Evolutionary conservation across 208 protist genomes (phyloP).

Genomic region (Vickermania ingenoplastis): DNA sequence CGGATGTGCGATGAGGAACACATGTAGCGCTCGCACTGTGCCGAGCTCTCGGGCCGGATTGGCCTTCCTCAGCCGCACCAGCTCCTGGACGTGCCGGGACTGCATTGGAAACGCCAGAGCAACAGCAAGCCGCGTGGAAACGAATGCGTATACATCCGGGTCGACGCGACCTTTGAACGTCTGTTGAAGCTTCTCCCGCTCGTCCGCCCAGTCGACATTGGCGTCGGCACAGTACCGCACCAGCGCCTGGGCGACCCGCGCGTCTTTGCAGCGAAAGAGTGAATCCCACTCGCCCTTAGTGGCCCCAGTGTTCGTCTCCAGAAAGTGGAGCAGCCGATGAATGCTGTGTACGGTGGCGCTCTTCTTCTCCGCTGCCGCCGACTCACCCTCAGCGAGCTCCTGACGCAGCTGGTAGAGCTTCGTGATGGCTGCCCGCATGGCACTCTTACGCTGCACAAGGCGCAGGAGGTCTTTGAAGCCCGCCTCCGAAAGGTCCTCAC

Average conservation of each 20-base stretch:
- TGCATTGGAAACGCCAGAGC: constrained; percentile 35
- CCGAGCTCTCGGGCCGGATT: not conserved
- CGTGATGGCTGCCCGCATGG: constrained; percentile 22
- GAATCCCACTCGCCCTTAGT: constrained; percentile 50
- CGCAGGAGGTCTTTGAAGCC: constrained; percentile 38
- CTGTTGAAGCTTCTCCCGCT: constrained; percentile 21
- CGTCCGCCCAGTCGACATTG: constrained; percentile 20
- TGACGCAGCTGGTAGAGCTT: constrained; percentile 51
- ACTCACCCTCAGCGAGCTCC: constrained; percentile 18
- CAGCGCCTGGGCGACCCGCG: constrained; percentile 40
- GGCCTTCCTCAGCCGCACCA: constrained; percentile 21
- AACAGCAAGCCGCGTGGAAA: constrained; percentile 24
- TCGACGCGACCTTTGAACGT: constrained; percentile 40
- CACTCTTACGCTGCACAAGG: constrained; percentile 34
- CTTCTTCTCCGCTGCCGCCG: constrained; percentile 32
- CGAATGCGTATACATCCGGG: constrained; percentile 24
- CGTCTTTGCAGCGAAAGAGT: constrained; percentile 64
- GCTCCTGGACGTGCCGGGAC: constrained; percentile 26
- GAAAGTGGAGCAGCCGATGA: constrained; percentile 54
- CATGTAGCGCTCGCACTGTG: not conserved
- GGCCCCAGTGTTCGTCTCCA: constrained; percentile 42
- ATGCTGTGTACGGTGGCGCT: constrained; percentile 49
- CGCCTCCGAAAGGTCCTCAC: constrained; percentile 19
- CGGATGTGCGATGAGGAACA: not conserved
- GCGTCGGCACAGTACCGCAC: constrained; percentile 23